Evolutionary conservation across 1,284 basidiomycete genomes (phyloP).

Genomic region (Ustanciosporium gigantosporum): DNA sequence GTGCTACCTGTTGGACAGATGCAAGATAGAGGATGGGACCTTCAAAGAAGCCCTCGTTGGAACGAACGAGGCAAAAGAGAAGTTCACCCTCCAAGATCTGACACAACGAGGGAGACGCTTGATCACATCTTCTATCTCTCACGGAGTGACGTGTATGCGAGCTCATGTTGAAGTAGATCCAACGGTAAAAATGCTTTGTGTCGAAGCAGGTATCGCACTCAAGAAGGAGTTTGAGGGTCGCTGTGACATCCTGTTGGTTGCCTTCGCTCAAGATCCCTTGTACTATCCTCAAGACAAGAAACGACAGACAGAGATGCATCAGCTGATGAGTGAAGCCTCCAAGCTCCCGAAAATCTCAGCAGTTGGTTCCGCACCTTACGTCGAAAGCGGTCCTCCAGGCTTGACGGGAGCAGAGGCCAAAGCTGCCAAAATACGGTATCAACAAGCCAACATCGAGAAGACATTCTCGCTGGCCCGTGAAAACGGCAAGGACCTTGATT

Average conservation of each 20-base stretch:
- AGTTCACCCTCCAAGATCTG: constrained; percentile 13
- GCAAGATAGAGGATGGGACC: constrained; percentile 7
- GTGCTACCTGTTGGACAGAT: constrained; percentile 23
- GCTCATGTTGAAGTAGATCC: constrained; percentile 44
- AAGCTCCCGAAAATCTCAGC: constrained; percentile 1
- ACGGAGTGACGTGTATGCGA: constrained; percentile 31
- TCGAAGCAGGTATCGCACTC: constrained; percentile 16
- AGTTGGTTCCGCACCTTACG: constrained; percentile 36
- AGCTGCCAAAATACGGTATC: neutral
- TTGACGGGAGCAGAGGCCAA: neutral
- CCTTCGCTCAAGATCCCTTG: constrained; percentile 39
- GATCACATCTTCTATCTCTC: constrained; percentile 12
- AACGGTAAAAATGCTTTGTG: constrained; percentile 18
- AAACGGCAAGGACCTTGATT: constrained; percentile 23
- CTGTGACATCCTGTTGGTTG: constrained; percentile 21
- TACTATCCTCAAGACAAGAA: constrained; percentile 15
- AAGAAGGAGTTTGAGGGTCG: constrained; percentile 1
- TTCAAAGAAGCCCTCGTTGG: constrained; percentile 31
- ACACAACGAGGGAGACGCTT: constrained; percentile 12
- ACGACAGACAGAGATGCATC: constrained; percentile 11
- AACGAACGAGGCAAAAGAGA: constrained; percentile 17
- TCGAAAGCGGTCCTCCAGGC: constrained; percentile 10
- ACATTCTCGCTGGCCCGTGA: constrained; percentile 13
- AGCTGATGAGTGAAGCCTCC: constrained; percentile 12
- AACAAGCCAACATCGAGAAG: neutral